phyloP scores from a whole-genome alignment of 345 rosid species.

The Zanthoxylum bungeanum region DNA sequence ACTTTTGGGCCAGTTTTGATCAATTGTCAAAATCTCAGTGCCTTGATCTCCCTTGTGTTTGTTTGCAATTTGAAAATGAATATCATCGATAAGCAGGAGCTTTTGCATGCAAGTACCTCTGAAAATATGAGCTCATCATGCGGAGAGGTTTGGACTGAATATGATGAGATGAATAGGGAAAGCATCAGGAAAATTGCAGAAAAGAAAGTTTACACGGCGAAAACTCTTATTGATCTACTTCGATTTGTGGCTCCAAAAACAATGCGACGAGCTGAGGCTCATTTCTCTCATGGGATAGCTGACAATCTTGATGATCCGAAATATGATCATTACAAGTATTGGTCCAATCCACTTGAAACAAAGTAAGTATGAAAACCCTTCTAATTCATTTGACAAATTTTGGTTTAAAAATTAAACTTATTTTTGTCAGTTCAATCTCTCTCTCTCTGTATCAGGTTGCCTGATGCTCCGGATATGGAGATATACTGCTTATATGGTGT shows the following conservation, averaged over 20 bases:
- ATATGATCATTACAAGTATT: conserved; percentile 56
- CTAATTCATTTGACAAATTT: neutral
- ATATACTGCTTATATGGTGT: conserved; percentile 63
- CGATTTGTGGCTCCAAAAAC: conserved; percentile 61
- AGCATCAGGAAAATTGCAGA: conserved; percentile 40
- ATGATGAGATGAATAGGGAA: conserved; percentile 52
- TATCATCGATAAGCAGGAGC: conserved; percentile 26
- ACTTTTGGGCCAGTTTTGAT: neutral
- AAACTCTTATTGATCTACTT: conserved; percentile 45
- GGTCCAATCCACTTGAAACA: conserved; percentile 80
- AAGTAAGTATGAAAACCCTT: conserved; percentile 34
- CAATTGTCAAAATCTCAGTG: neutral
- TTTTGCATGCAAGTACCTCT: conserved; percentile 6
- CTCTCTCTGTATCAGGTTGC: conserved; percentile 44
- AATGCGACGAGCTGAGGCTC: conserved; percentile 63
- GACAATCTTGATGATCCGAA: conserved; percentile 65
- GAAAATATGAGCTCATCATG: conserved; percentile 30
- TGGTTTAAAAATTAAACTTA: too few species aligned
- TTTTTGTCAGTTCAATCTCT: too few species aligned
- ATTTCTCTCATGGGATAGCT: conserved; percentile 75
- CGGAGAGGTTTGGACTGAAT: conserved; percentile 58
- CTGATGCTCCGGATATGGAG: conserved; percentile 72
- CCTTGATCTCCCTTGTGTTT: neutral
- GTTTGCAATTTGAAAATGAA: neutral
- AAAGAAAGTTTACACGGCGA: conserved; percentile 55